Conservation (phyloP, 306 rosid genomes). For the Vigna reflexopilosa region DNA sequence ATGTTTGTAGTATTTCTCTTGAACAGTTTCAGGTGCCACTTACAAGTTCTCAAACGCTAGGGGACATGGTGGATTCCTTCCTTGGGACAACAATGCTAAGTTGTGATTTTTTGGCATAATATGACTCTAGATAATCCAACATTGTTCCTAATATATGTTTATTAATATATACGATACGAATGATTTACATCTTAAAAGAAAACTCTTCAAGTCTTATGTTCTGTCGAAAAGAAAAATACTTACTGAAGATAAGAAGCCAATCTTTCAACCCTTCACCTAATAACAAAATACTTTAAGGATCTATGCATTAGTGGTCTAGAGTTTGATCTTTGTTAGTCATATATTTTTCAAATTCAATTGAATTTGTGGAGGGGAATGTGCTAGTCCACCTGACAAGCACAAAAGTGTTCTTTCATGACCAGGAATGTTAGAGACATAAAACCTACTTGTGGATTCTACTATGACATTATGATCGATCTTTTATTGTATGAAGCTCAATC, state of each 20-base stretch:
- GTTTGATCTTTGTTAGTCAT: neutral
- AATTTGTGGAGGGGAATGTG: neutral
- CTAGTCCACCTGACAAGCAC: neutral
- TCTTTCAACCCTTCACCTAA: neutral
- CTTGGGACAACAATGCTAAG: constrained; percentile 77
- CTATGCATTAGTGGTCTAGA: neutral
- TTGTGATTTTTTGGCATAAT: constrained; percentile 24
- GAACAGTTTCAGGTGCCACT: constrained; percentile 70
- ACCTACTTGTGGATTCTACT: neutral
- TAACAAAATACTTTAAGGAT: neutral
- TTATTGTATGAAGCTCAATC: too few species aligned
- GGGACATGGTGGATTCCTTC: constrained; percentile 95
- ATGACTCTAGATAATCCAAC: neutral
- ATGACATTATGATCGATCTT: too few species aligned
- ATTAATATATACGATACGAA: too few species aligned
- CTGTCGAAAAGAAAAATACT: constrained; percentile 12
- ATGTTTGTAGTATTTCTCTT: constrained; percentile 21
- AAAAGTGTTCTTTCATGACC: neutral
- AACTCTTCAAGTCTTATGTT: neutral
- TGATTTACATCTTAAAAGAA: neutral
- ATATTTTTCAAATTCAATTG: neutral
- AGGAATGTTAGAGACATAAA: neutral
- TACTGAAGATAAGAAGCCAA: neutral
- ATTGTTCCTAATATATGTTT: too few species aligned
- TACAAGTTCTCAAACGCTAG: constrained; percentile 75